Evolutionary conservation across 2,329 filamentous ascomycete species (phyloP).

Genomic region (Ophiostoma himal-ulmi): DNA sequence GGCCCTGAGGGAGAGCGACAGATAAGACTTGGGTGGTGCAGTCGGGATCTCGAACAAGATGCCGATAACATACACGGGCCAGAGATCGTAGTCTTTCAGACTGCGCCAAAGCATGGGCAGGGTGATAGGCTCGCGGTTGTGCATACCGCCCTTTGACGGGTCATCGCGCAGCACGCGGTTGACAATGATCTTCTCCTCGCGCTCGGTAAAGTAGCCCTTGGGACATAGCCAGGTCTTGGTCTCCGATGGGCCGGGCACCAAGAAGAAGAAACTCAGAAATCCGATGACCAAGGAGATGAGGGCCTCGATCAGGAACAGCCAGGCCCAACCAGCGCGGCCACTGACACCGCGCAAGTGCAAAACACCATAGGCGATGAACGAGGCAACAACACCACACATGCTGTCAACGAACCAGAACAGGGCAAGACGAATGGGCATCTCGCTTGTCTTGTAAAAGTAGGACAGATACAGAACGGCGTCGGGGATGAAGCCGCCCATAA

Average conservation of each 20-base stretch:
- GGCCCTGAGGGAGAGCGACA: slow-evolving; percentile 23
- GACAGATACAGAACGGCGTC: slow-evolving; percentile 34
- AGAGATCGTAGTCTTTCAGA: slow-evolving; percentile 24
- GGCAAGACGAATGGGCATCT: slow-evolving; percentile 34
- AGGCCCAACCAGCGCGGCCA: slow-evolving; percentile 36
- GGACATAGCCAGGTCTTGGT: slow-evolving; percentile 43
- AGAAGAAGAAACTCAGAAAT: slow-evolving; percentile 42
- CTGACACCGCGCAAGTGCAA: slow-evolving; percentile 36
- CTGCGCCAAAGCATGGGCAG: slow-evolving; percentile 30
- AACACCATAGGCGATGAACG: slow-evolving; percentile 35
- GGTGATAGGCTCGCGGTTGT: slow-evolving; percentile 51
- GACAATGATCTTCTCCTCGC: slow-evolving; percentile 52
- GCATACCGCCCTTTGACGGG: slow-evolving; percentile 53
- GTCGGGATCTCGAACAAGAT: slow-evolving; percentile 21
- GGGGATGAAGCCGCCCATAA: slow-evolving; percentile 35
- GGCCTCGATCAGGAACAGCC: slow-evolving; percentile 51
- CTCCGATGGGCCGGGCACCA: slow-evolving; percentile 40
- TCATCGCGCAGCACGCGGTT: slow-evolving; percentile 54
- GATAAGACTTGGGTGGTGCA: slow-evolving; percentile 19
- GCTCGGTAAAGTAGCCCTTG: slow-evolving; percentile 51
- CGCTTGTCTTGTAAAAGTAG: slow-evolving; percentile 34
- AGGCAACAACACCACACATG: slow-evolving; percentile 32
- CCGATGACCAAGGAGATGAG: slow-evolving; percentile 40
- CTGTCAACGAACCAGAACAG: slow-evolving; percentile 34
- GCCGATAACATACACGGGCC: slow-evolving; percentile 25